Conservation (phyloP, 371 early-diverging fungal species). For the Rhizopus arrhizus region DNA sequence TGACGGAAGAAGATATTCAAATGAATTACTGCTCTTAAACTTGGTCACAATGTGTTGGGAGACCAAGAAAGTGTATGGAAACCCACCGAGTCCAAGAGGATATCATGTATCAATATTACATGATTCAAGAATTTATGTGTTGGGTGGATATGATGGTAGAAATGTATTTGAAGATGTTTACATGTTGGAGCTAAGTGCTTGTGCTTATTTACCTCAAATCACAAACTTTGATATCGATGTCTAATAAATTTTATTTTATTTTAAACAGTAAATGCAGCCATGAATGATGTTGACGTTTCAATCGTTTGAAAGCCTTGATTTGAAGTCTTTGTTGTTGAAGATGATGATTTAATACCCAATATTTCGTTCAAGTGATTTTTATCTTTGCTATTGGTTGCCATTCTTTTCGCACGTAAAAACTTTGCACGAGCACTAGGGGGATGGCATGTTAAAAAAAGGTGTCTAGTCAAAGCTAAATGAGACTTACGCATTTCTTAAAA, state of each 20-base stretch:
- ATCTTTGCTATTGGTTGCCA: slow-evolving; percentile 52
- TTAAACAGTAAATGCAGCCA: slow-evolving; percentile 30
- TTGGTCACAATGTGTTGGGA: slow-evolving; percentile 87
- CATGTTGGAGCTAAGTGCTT: slow-evolving; percentile 79
- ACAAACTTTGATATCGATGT: slow-evolving; percentile 59
- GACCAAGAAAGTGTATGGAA: slow-evolving; percentile 71
- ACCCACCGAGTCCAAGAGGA: slow-evolving; percentile 70
- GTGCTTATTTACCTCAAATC: slow-evolving; percentile 74
- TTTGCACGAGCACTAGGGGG: slow-evolving; percentile 66
- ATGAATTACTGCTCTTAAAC: slow-evolving; percentile 80
- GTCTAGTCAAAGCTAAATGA: neutral
- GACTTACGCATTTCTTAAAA: slow-evolving; percentile 61
- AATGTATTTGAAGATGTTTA: slow-evolving; percentile 81
- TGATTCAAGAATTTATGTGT: slow-evolving; percentile 79
- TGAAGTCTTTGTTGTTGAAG: neutral
- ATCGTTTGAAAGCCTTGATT: slow-evolving; percentile 7
- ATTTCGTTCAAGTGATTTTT: slow-evolving; percentile 57
- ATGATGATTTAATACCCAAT: slow-evolving; percentile 50
- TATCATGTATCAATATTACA: slow-evolving; percentile 80
- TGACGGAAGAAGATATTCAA: slow-evolving; percentile 80
- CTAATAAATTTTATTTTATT: slow-evolving; percentile 11
- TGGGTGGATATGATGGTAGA: slow-evolving; percentile 87
- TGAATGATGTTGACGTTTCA: slow-evolving; percentile 22
- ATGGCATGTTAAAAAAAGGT: neutral
- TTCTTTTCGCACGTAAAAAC: slow-evolving; percentile 70